These are phyloP conservation scores for Cladosporium sp. DNA, from an alignment of 2,329 filamentous ascomycete genomes.

Conservation along the genomic window DNA sequence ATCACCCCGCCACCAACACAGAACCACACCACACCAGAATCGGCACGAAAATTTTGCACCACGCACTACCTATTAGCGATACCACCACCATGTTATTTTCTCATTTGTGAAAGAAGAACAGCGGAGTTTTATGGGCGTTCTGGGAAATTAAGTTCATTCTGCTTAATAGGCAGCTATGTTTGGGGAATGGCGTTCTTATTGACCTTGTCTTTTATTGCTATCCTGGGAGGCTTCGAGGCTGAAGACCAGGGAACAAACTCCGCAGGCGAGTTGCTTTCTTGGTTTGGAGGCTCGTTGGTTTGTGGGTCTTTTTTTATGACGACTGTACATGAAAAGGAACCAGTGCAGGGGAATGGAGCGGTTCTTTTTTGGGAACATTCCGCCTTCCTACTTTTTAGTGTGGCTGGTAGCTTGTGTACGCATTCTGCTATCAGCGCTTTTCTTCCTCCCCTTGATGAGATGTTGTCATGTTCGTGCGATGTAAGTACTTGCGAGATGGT, in stretches of 20 bases:
- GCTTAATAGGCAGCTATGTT: conserved; percentile 3
- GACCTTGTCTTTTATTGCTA: neutral
- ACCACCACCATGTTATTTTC: conserved; percentile 2
- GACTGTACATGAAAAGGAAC: conserved; percentile 5
- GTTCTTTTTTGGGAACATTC: neutral
- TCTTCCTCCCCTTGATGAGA: neutral
- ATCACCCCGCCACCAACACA: neutral
- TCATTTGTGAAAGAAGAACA: conserved; percentile 4
- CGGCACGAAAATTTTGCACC: neutral
- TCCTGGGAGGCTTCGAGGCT: neutral
- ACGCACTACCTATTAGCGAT: neutral
- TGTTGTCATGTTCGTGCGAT: neutral
- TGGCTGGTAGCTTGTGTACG: neutral
- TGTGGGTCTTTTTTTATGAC: neutral
- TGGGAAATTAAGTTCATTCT: neutral
- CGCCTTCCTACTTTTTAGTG: neutral
- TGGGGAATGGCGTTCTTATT: neutral
- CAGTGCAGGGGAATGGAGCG: neutral
- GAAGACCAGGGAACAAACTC: neutral
- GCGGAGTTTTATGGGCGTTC: neutral
- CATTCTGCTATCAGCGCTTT: neutral
- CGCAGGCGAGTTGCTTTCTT: neutral
- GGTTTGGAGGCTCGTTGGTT: neutral
- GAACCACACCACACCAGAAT: neutral
- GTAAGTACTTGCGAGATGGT: too few relatives aligned